Percentiles rank a stretch among this genome's conserved stretches.
Evolutionary conservation across 441 rosid species (phyloP).

Genomic region (Euphorbia schlechtendalii): DNA sequence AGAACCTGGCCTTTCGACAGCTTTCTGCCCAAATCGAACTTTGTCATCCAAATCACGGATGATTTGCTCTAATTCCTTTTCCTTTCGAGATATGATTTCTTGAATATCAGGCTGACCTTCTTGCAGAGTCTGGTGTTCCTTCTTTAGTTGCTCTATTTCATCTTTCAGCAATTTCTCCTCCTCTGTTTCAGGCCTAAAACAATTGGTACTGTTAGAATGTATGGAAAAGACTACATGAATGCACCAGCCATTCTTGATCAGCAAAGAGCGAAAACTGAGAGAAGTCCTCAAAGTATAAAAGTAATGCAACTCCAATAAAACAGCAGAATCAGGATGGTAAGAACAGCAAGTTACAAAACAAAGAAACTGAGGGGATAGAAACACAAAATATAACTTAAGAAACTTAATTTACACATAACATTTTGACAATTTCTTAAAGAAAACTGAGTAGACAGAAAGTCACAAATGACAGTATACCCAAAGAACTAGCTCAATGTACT

Average conservation of each 20-base stretch:
- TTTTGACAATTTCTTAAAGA: not conserved
- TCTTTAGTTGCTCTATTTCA: slow-evolving; percentile 52
- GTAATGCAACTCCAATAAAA: not conserved
- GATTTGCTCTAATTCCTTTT: slow-evolving; percentile 54
- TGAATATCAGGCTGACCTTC: slow-evolving; percentile 31
- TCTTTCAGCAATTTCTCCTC: slow-evolving; percentile 70
- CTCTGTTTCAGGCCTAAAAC: slow-evolving; percentile 76
- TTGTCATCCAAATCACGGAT: slow-evolving; percentile 69
- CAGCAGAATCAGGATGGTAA: not conserved
- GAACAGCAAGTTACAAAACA: not conserved
- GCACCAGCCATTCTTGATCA: slow-evolving; percentile 1
- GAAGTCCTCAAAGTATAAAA: not conserved
- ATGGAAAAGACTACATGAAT: not conserved
- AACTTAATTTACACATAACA: not conserved
- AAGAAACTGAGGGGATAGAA: not conserved
- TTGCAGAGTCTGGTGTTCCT: slow-evolving; percentile 39
- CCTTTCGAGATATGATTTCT: slow-evolving; percentile 47
- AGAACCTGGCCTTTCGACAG: slow-evolving; percentile 69
- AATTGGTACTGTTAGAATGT: slow-evolving; percentile 14
- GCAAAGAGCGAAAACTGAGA: not conserved
- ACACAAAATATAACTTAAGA: not conserved
- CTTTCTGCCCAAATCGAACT: slow-evolving; percentile 67
- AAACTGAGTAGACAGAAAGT: not conserved
- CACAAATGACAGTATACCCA: not conserved
- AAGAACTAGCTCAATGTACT: not conserved